Evolutionary conservation across 2,329 filamentous ascomycete genomes (phyloP).

Genomic region (Botrytis hyacinthi): DNA sequence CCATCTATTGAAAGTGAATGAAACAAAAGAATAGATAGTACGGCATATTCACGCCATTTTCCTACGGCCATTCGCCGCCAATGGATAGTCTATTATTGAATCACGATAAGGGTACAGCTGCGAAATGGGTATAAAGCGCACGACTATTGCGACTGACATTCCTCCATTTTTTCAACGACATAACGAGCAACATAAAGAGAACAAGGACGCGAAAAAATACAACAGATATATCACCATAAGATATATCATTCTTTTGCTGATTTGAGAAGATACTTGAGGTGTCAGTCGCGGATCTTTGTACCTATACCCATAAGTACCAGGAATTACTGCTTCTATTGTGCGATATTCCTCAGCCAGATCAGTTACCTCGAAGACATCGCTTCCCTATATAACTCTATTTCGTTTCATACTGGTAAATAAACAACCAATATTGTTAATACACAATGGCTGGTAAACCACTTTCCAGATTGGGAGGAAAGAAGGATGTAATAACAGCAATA

Average conservation of each 20-base stretch:
- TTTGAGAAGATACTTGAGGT: background rate
- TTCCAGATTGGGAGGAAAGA: background rate
- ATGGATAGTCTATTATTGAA: background rate
- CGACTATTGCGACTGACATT: background rate
- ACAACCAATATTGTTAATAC: background rate
- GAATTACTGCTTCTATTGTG: background rate
- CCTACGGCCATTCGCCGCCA: background rate
- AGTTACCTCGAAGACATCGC: no score
- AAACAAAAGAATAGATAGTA: background rate
- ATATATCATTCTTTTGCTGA: background rate
- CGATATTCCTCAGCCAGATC: background rate
- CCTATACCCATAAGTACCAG: background rate
- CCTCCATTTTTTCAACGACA: background rate
- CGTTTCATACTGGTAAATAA: background rate
- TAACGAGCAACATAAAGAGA: background rate
- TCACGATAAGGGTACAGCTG: background rate
- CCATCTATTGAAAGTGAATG: background rate
- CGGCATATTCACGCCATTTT: background rate
- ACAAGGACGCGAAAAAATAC: background rate
- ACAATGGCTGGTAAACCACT: slow-evolving; percentile 1
- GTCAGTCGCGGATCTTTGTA: background rate
- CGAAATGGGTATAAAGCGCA: background rate
- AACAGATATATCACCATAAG: background rate
- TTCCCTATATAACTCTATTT: background rate
- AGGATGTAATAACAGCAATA: background rate